phyloP scores from a whole-genome alignment of 352 stramenopile genomes.

The Globisporangium okanoganense region DNA sequence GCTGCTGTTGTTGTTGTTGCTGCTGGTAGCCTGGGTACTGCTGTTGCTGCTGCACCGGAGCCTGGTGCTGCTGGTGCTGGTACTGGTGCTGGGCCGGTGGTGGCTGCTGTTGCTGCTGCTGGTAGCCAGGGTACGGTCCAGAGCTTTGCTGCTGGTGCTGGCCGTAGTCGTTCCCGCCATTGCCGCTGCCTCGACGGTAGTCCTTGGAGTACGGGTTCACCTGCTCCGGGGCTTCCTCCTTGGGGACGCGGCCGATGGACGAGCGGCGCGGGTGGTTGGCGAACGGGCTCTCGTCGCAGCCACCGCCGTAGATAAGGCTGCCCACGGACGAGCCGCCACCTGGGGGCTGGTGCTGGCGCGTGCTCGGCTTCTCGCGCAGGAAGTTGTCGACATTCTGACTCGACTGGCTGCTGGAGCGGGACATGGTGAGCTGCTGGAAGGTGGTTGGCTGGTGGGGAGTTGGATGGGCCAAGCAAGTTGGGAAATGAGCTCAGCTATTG shows the following conservation, averaged over 20 bases:
- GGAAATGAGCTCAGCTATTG: conserved; percentile 24
- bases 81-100: conserved; percentile 16
- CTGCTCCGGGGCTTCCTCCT: conserved; percentile 51
- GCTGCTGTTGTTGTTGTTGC: conserved; percentile 16
- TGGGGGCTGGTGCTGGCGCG: conserved; percentile 61
- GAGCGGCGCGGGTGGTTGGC: conserved; percentile 43
- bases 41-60: conserved; percentile 16
- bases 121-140: conserved; percentile 11
- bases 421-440: conserved; percentile 28
- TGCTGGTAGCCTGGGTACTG: conserved; percentile 14
- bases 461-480: conserved; percentile 20
- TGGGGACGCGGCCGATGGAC: conserved; percentile 25
- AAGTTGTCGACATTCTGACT: conserved; percentile 85
- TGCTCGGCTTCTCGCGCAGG: conserved; percentile 69
- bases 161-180: neutral
- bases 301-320: conserved; percentile 72
- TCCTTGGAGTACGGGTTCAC: conserved; percentile 48
- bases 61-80: conserved; percentile 26
- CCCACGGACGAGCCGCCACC: conserved; percentile 69
- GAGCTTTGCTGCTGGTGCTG: conserved; percentile 18
- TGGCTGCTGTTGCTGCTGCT: conserved; percentile 23
- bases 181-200: conserved; percentile 25
- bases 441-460: neutral
- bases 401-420: conserved; percentile 48
- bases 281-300: conserved; percentile 44